Conservation (phyloP, 2,329 filamentous ascomycete genomes). For the Trichophyton mentagrophytes region DNA sequence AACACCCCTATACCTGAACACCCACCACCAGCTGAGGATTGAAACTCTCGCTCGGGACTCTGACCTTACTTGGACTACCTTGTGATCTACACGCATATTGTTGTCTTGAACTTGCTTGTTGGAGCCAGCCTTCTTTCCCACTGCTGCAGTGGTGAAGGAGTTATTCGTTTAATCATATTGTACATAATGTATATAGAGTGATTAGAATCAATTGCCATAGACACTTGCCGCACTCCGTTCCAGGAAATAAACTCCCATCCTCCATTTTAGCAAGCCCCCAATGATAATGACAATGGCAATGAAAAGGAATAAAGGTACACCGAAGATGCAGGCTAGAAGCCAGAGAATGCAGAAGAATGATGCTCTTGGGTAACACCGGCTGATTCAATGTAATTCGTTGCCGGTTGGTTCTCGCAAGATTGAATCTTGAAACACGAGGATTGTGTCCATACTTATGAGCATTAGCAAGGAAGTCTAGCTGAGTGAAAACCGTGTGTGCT, state of each 20-base stretch:
- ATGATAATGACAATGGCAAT: not conserved
- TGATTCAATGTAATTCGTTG: not conserved
- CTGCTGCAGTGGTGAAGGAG: not conserved
- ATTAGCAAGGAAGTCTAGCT: not conserved
- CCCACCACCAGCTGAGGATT: not conserved
- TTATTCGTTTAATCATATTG: not conserved
- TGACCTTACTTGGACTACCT: not conserved
- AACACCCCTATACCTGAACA: conserved; percentile 19
- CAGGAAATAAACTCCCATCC: not conserved
- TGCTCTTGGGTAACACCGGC: not conserved
- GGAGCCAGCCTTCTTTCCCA: not conserved
- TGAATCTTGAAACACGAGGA: not conserved
- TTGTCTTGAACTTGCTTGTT: conserved; percentile 4
- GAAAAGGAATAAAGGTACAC: not conserved
- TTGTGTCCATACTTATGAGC: not conserved
- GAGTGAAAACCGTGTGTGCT: not conserved
- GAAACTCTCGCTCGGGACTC: not conserved
- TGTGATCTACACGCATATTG: not conserved
- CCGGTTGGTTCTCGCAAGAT: not conserved
- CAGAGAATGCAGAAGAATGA: not conserved
- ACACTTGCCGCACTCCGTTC: not conserved
- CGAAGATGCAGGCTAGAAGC: not conserved
- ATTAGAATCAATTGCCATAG: not conserved
- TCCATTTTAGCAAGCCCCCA: too few species aligned
- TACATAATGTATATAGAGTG: not conserved